Evolutionary conservation across 306 rosid genomes (phyloP).

Genomic region (Dalbergia cultrata): DNA sequence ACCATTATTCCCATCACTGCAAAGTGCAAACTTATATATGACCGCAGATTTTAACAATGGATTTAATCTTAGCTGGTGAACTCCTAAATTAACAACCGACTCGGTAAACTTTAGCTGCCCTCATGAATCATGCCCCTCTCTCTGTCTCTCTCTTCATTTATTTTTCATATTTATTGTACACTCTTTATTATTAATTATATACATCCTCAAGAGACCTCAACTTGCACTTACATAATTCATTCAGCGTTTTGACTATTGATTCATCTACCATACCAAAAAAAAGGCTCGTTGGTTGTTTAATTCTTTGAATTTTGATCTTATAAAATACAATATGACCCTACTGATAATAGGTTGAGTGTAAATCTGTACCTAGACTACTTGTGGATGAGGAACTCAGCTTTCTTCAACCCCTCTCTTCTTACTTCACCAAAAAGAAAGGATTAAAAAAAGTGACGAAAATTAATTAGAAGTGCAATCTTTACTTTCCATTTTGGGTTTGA

Average conservation of each 20-base stretch:
- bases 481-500: constrained; percentile 23
- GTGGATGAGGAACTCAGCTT: constrained; percentile 25
- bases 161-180: not conserved
- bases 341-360: constrained; percentile 46
- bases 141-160: not conserved
- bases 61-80: constrained; percentile 3
- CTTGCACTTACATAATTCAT: constrained; percentile 40
- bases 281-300: not conserved
- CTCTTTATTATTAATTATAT: constrained; percentile 13
- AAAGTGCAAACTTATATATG: not conserved
- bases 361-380: constrained; percentile 15
- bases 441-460: not conserved
- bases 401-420: constrained; percentile 40
- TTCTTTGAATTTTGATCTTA: not conserved
- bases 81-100: constrained; percentile 36
- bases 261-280: not conserved
- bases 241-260: constrained; percentile 36
- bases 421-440: constrained; percentile 39
- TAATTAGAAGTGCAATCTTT: constrained; percentile 19
- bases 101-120: constrained; percentile 37
- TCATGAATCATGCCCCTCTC: not conserved
- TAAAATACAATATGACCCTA: constrained; percentile 20
- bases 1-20: not conserved
- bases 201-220: constrained; percentile 20
- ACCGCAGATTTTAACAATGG: not conserved